phyloP scores from a whole-genome alignment of 2,329 filamentous ascomycete species.

The Blastomyces parvus region DNA sequence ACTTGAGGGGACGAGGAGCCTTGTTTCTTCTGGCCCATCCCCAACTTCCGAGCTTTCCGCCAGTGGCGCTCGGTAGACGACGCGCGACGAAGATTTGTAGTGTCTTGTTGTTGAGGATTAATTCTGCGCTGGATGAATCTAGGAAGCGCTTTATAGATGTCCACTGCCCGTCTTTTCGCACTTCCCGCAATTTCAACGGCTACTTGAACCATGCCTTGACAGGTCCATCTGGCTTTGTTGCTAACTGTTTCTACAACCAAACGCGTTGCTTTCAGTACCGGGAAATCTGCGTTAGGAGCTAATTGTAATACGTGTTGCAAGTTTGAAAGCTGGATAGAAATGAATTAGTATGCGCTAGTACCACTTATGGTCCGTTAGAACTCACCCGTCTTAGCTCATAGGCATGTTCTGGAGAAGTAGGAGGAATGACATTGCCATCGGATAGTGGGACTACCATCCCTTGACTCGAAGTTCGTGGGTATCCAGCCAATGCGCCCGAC shows the following conservation, averaged over 20 bases:
- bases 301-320: neutral
- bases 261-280: neutral
- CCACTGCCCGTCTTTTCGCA: constrained; percentile 8
- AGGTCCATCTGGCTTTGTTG: neutral
- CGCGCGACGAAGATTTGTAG: neutral
- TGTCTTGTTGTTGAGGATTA: neutral
- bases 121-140: neutral
- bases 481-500: constrained; percentile 2
- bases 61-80: constrained; percentile 2
- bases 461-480: neutral
- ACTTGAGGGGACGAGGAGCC: neutral
- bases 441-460: neutral
- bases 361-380: neutral
- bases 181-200: constrained; percentile 1
- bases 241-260: neutral
- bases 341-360: neutral
- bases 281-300: neutral
- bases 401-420: neutral
- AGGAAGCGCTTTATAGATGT: neutral
- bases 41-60: neutral
- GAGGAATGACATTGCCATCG: neutral
- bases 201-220: neutral
- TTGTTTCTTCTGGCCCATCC: constrained; percentile 3
- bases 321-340: neutral
- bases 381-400: neutral